These are phyloP conservation scores for Termitomyces eurrhizus DNA, from an alignment of 768 basidiomycete genomes.

Conservation along the genomic window DNA sequence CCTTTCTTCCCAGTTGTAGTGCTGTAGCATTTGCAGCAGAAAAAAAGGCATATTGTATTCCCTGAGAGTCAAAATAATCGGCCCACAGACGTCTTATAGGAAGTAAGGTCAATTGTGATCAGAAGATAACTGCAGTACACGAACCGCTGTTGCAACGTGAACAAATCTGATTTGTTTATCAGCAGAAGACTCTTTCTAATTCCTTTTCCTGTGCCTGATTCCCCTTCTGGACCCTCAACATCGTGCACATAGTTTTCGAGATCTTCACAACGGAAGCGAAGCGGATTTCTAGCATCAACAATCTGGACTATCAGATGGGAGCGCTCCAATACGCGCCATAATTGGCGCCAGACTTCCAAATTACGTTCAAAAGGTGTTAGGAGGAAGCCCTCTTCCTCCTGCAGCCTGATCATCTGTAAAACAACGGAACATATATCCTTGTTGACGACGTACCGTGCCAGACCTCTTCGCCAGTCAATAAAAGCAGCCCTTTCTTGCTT, in stretches of 20 bases:
- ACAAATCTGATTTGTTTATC: constrained; percentile 93
- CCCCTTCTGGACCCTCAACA: constrained; percentile 79
- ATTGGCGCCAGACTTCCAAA: constrained; percentile 96
- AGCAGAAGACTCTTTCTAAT: constrained; percentile 75
- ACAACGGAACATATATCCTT: neutral
- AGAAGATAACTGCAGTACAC: neutral
- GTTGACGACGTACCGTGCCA: constrained; percentile 74
- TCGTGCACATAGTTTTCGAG: constrained; percentile 83
- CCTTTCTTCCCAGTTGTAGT: constrained; percentile 69
- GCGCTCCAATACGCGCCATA: constrained; percentile 95
- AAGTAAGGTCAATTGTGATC: neutral
- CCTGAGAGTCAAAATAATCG: constrained; percentile 78
- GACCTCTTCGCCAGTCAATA: constrained; percentile 86
- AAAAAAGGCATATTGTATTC: constrained; percentile 85
- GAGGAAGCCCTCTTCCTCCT: constrained; percentile 84
- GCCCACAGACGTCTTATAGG: constrained; percentile 75
- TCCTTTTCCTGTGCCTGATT: constrained; percentile 70
- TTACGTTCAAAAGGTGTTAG: constrained; percentile 97
- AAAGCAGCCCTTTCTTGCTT: constrained; percentile 87
- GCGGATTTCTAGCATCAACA: constrained; percentile 93
- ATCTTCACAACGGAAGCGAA: constrained; percentile 90
- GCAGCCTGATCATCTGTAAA: constrained; percentile 50
- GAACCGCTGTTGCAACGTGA: constrained; percentile 84
- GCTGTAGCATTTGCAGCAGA: constrained; percentile 88
- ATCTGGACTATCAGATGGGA: constrained; percentile 95